Base-by-base conservation (phyloP, 2,329 filamentous ascomycete species). In the Orbilia oligospora region DNA sequence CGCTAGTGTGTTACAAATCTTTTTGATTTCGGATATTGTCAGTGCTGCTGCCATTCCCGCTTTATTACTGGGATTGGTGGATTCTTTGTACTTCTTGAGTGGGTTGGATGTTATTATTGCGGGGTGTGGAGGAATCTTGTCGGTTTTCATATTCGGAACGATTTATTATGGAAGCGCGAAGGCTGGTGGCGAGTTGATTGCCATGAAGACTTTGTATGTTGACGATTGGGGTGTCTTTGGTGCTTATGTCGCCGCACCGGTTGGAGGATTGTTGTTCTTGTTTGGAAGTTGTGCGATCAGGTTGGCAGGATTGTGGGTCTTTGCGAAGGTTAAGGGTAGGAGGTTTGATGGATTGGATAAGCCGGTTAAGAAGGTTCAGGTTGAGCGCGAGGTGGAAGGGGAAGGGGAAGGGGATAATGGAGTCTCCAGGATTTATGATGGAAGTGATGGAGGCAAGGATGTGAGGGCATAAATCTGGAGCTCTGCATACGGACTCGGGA, bases 151-250 rank as follows among this genome's bases (percentile, higher is more conserved):
- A 82, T 96, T 94, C 81, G 93, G 93, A 3, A 87, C 91, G 14
- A 88, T 93, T 78, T 96, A 94, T 86, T 94, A 92, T 83, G 91
- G 90, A 56, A 88, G 90, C 82, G 90, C 89, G 0, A 83, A 87
- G 67, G 82, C 87, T 5, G 93, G 91, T 4, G 91, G 87, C 0
- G 87, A 91, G 73, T 88, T 96, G 70, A 88, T 96, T 63, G 86
- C 95, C 27, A 85, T 96, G 12, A 87, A 93, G 83, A 87, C 91
- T 80, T 86, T 96, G 20, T 96, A 94, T 84, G 89, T 87, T 0
- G 87, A 90, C 58, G 92, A 95, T 83, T 96, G 93, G 93, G 91
- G 90, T 80, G 91, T 89, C 0, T 96, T 96, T 84, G 93, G 92
- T 9, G 68, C 75, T 12, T 79, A 79, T 61, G 75, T 79, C 6